Evolutionary conservation across 192 early-diverging fungal species (phyloP), one percentile per base, ranked within the genome.

Genomic region (Geranomyces michiganensis): DNA sequence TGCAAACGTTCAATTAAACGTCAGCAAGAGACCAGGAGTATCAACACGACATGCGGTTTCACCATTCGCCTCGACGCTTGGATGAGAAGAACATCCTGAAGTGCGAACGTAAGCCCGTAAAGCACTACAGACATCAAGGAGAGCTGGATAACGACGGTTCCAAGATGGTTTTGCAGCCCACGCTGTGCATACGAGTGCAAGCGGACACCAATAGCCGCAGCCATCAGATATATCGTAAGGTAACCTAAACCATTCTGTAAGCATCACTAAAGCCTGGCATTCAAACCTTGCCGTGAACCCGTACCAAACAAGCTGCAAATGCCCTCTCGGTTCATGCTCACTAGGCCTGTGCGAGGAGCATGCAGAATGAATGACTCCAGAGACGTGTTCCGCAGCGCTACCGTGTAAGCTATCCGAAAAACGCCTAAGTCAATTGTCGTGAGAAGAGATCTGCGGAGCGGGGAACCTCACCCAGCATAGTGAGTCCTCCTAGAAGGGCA

Each of bases 301-400:
- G 65, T 82, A 85, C 90, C 92, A 59, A 86, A 60, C 58, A 96
- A 91, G 36, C 91, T 93, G 55, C 84, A 90, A 32, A 97, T 84
- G 14, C 96, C 96, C 74, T 99, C 96, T 53, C 90, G 88, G 82
- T 99, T 99, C 65, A 91, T 88, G 31, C 85, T 89, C 22, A 99
- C 67, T 0, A 96, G 65, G 63, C 83, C 83, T 0, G 77, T 79
- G 46, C 96, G 85, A 6, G 89, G 89, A 0, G 93, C 92, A 49
- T 88, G 24, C 47, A 92, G 82, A 51, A 96, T 90, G 79, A 87
- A 99, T 22, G 82, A 67, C 64, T 92, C 83, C 0, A 93, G 74
- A 24, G 88, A 87, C 24, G 81, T 74, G 59, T 76, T 67, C 14
- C 74, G 78, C 24, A 94, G 81, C 0, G 79, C 62, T 6, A 59